Conservation (phyloP, 257 asterid species). For the Scutellaria minor region DNA sequence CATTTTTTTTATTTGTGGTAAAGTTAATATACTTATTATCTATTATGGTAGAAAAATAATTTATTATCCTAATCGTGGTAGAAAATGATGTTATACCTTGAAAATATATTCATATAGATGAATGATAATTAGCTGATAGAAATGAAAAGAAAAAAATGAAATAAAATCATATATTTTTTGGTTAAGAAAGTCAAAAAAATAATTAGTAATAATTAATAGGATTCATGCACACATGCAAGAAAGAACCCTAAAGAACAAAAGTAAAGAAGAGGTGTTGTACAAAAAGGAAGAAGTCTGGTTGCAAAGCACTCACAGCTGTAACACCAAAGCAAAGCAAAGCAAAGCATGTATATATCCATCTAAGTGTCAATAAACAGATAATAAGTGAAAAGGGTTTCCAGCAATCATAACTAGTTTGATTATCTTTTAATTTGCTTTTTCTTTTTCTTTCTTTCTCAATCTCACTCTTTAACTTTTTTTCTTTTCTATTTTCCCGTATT, state of each 20-base stretch:
- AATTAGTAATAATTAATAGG: background rate
- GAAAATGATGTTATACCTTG: too few species aligned
- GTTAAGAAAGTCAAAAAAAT: too few species aligned
- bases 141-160: too few species aligned
- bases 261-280: background rate
- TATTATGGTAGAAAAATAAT: too few species aligned
- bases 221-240: constrained; percentile 24
- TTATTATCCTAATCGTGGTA: too few species aligned
- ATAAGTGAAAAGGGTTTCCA: constrained; percentile 33
- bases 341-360: background rate
- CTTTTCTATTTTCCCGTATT: background rate
- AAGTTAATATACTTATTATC: too few species aligned
- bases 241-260: background rate
- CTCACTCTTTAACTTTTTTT: constrained; percentile 15
- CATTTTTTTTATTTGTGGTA: too few species aligned
- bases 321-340: constrained; percentile 34
- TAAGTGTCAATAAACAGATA: constrained; percentile 43
- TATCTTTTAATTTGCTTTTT: constrained; percentile 47
- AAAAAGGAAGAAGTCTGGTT: constrained; percentile 34
- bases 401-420: constrained; percentile 71
- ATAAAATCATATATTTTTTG: too few species aligned
- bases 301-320: constrained; percentile 57
- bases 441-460: constrained; percentile 11
- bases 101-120: too few species aligned
- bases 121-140: too few species aligned